Base-by-base conservation (phyloP, 176 grass and related monocot species). In the Melocanna baccifera region DNA sequence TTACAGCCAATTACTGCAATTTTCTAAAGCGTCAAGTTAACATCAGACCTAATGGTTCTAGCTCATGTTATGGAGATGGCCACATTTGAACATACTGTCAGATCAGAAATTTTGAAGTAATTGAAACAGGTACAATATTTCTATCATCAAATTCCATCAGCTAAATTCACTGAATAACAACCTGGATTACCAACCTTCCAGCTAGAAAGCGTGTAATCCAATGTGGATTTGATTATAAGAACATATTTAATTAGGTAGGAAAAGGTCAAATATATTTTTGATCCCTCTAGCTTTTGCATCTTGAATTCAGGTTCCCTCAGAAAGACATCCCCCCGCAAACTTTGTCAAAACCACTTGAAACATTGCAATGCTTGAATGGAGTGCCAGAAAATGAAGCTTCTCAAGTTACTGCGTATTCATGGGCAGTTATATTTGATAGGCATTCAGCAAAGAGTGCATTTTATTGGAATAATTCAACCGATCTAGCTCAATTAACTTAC, bases 101-200 rank as follows among this genome's bases (percentile, higher is more conserved):
- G 45, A 12, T 53, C 32, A 71, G 34, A 71, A 72, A 65, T 64
- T 40, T 8, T 81, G 23, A 32, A n/a, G 15, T 86, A 77, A 77
- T 8, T 32, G 28, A 48, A 62, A n/a, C 6, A 23, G 34, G 55
- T 51, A 6, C 2, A 43, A 18, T 72, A 64, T 67, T 84, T 76
- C 46, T 23, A 68, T 78, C 73, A 37, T 22, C 64, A 12, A 20
- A 64, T 51, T 71, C 30, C 46, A 67, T 74, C 57, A 74, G 15
- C 58, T 67, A 88, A 75, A 88, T 74, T 72, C 68, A 79, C 37
- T 73, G 36, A 57, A 81, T 81, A 63, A 88, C 67, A 79, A 64
- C 67, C 75, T 79, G 75, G 75, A 67, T 84, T 73, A 73, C 58
- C 58, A 74, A 79, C 75, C 75, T 37, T 86, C 57, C 73, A 83